Evolutionary conservation across 257 asterid genomes (phyloP), one percentile per base, ranked within the genome.

Genomic region (Solanum microdontum): DNA sequence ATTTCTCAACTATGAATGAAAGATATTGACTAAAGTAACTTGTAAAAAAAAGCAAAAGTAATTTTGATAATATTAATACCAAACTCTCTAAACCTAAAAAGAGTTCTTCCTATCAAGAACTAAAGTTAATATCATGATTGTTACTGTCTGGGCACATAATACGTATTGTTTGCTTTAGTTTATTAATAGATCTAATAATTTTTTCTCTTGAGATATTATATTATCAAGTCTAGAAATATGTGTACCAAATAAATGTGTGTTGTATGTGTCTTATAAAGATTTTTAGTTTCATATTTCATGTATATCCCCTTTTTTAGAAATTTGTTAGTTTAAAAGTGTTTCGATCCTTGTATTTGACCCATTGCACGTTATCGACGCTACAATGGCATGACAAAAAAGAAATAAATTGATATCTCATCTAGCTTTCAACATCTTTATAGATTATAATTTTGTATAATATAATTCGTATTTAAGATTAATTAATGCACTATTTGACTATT

Each of bases 311-410:
- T 28, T 32, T 70, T 70, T 7, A 15, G 14, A 72, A 73, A 12
- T 10, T 33, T 73, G 0, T 19, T 6, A 73, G 2, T 11, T 12
- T 73, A 19, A 19, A 72, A 32, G 2, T 4, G 1, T 72, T 5
- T 17, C 3, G 11, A 7, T 14, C 17, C 7, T 30, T 1, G 2
- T 32, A 8, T 72, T 72, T 72, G 43, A 33, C 43, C 43, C 14
- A 19, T n/a, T 2, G 0, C 17, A 2, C 5, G 3, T 3, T 19
- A 34, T 8, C 0, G 1, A 21, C 17, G 0, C 2, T 15, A 33
- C 45, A 32, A 1, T 30, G 24, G 24, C 3, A 33, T 17, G 26
- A 33, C 13, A 72, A 1, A 15, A 13, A 8, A 19, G 14, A 72
- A 33, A 70, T 30, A 70, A 28, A 32, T 32, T 1, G 6, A 8